Base-by-base conservation (phyloP, 2,329 filamentous ascomycete genomes). In the Canariomyces notabilis region DNA sequence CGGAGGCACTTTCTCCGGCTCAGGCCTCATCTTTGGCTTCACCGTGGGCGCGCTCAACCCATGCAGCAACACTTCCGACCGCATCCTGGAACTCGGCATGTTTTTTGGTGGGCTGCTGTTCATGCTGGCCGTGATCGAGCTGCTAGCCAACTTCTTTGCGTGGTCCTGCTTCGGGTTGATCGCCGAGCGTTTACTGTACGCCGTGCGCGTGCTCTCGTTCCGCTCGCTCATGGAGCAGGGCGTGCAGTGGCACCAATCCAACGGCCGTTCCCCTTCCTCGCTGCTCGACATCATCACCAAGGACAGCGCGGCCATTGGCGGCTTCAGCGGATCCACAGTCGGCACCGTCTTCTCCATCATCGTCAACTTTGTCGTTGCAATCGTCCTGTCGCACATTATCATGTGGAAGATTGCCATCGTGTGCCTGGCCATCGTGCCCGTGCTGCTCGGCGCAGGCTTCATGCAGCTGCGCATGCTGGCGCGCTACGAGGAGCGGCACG, bases 401-500 rank as follows among this genome's bases (percentile, higher is more conserved):
- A 82, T 82, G 2, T 89, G 85, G 86, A 84, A 80, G 58, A 87
- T 89, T 50, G 84, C 84, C 0, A 65, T 89, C 12, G 85, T 89
- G 3, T 83, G 83, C 44, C 70, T 89, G 5, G 75, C 83, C 0
- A 72, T 79, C 7, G 79, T 89, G 0, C 86, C 85, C 0, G 65
- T 89, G 8, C 74, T 88, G 5, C 70, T 89, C 0, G 80, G 80
- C 1, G 75, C 83, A 0, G 85, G 85, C 0, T 75, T 85, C 51
- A 79, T 89, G 76, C 77, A 85, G 52, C 70, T 89, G 14, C 74
- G 73, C 1, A 74, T 81, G 3, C 72, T 86, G 1, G 74, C 77
- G 2, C 72, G 75, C 31, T 80, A 83, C 38, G 79, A 86, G 51
- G 73, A 77, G 45, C 75, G 76, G 12, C 80, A 85, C 53, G 76